phyloP scores from a whole-genome alignment of 805 yeast species.

The Yueomyces sinensis region DNA sequence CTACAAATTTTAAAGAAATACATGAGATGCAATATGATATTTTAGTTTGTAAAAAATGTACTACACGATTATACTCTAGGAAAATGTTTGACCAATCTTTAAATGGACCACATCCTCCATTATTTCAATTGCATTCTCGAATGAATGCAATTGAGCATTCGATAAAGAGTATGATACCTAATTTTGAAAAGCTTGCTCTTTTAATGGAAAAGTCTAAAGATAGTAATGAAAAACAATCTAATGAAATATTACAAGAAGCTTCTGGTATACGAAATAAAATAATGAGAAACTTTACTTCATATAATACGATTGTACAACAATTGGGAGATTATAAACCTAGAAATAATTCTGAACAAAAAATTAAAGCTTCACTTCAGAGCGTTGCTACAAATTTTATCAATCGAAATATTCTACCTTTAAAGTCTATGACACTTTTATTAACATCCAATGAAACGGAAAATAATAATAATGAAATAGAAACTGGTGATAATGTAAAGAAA shows the following conservation, averaged over 20 bases:
- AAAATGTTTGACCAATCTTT: conserved; percentile 35
- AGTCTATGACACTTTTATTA: conserved; percentile 34
- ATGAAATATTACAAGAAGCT: conserved; percentile 24
- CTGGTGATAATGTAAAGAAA: conserved; percentile 6
- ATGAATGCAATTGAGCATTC: conserved; percentile 27
- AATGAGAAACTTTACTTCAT: conserved; percentile 35
- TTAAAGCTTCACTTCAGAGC: conserved; percentile 42
- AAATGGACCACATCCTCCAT: conserved; percentile 20
- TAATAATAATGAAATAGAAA: conserved; percentile 3
- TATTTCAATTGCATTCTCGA: conserved; percentile 30
- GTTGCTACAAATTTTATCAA: conserved; percentile 51
- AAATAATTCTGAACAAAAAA: conserved; percentile 31
- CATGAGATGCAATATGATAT: conserved; percentile 23
- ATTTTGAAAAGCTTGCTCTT: conserved; percentile 28
- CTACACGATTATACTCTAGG: conserved; percentile 42
- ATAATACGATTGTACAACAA: conserved; percentile 37
- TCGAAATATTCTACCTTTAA: conserved; percentile 49
- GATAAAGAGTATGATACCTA: conserved; percentile 29
- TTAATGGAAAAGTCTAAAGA: conserved; percentile 23
- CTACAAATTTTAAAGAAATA: conserved; percentile 7
- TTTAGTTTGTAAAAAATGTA: conserved; percentile 62
- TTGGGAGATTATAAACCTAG: conserved; percentile 24
- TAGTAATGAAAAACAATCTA: conserved; percentile 10
- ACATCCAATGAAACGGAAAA: conserved; percentile 15
- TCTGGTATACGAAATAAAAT: conserved; percentile 31